Evolutionary conservation across 148 eudicot species (phyloP).

Genomic region (Amaranthus palmeri): DNA sequence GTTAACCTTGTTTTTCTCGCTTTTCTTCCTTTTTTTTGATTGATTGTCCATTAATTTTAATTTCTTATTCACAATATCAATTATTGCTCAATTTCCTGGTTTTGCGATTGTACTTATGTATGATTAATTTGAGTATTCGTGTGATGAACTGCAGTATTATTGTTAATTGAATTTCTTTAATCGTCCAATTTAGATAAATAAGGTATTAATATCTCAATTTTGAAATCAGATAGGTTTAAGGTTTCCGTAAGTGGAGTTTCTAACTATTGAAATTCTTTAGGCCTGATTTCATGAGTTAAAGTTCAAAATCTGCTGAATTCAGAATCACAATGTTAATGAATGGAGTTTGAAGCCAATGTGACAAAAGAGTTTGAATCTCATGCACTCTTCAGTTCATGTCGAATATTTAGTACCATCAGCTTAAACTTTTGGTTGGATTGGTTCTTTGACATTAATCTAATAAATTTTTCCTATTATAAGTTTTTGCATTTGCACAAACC

Average conservation of each 20-base stretch:
- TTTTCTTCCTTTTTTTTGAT: not conserved
- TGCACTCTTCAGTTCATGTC: no score
- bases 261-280: not conserved
- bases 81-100: not conserved
- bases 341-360: no score
- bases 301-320: no score
- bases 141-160: not conserved
- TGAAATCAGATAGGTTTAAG: slow-evolving; percentile 9
- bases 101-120: not conserved
- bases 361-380: no score
- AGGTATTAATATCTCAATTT: not conserved
- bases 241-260: not conserved
- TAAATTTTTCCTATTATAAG: no score
- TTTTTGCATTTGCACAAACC: no score
- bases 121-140: not conserved
- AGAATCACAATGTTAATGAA: no score
- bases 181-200: not conserved
- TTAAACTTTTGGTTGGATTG: no score
- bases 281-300: no score
- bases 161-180: not conserved
- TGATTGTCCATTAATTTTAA: no score
- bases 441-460: no score
- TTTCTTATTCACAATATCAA: not conserved
- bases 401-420: no score
- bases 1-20: slow-evolving; percentile 14